Base-by-base conservation (phyloP, 202 grass and related monocot genomes). In the Dendrocalamus latiflorus region DNA sequence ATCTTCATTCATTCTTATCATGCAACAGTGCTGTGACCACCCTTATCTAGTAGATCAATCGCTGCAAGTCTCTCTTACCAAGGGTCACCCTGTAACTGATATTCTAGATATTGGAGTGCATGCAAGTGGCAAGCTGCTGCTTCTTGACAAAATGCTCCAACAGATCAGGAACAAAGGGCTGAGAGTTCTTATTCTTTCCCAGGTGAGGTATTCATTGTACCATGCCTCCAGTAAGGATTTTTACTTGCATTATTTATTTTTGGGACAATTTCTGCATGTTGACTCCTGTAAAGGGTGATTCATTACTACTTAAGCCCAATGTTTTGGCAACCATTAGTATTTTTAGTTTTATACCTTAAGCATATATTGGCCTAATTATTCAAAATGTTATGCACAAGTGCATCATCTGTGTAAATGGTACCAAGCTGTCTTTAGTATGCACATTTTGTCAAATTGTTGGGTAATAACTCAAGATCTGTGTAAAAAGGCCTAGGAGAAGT, bases 11-110 rank as follows among this genome's bases (percentile, higher is more conserved):
- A 70, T 65, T 75, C 43, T 88, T 87, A 44, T 75, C 42, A 73
- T 90, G 66, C 79, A 53, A 81, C 92, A 98, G 95, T 98, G 95
- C 77, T 95, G 93, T 65, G 95, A 98, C 75, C 95, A 98, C 78
- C 95, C 95, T 72, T 98, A 93, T 85, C 87, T 98, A 20, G 91
- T 95, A 84, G 89, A 98, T 91, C 80, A 81, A 73, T 63, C 47
- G 1, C 80, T 98, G 72, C 95, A 95, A 93, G 61, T 7, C 41
- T 86, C 77, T 75, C 87, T 98, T 85, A 93, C 70, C 42, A 90
- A 86, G 79, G 85, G 76, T 49, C 89, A 38, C 17, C 87, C 85
- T 70, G 8, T 70, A 51, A 81, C 85, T 75, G 89, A 95, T 66
- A 90, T 91, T 76, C 85, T 98, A 71, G 90, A 98, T 87, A 88